Evolutionary conservation across 441 rosid species (phyloP), one percentile per base, ranked within the genome.

Genomic region (Erodium texanum): DNA sequence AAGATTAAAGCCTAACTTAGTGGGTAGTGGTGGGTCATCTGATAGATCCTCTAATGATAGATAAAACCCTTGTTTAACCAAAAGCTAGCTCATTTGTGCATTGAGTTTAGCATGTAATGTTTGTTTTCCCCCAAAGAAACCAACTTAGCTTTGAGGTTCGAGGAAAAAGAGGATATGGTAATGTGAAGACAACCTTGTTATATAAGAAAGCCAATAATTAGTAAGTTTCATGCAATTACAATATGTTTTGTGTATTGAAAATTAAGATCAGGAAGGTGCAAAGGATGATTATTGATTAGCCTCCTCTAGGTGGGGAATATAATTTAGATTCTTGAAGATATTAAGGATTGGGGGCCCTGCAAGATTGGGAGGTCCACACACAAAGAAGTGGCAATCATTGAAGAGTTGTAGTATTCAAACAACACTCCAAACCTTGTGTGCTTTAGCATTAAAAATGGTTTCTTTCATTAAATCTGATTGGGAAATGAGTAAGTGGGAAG

Each of bases 361-460:
- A 77, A 70, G 79, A 81, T 79, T 79, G 72, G 66, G 68, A 75
- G 59, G 73, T 69, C 79, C 78, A 48, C 79, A 68, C 72, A 56
- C 1, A 73, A 75, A 72, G 65, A 80, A 70, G 73, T 66, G 78
- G 76, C 86, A 82, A 85, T 85, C 77, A 85, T 80, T 79, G 79
- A 80, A 71, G 73, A 54, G 68, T 68, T 67, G 24, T 36, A 48
- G 50, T 72, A 74, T 73, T 70, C 73, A 68, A 43, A 69, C 67
- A 36, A 58, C 66, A 64, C 67, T 4, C 59, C 36, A 76, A 74
- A 54, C 73, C 61, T 24, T 7, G 45, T 34, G 66, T 38, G 62
- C 29, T 68, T 73, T 24, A 7, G 32, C 70, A 71, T 15, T n/a
- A 54, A 14, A 59, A 62, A 70, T 23, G 36, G 43, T 8, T 24